Percentiles rank a stretch among this genome's conserved stretches.
phyloP scores from a whole-genome alignment of 805 yeast species.

The Teunomyces lycoperdinae region DNA sequence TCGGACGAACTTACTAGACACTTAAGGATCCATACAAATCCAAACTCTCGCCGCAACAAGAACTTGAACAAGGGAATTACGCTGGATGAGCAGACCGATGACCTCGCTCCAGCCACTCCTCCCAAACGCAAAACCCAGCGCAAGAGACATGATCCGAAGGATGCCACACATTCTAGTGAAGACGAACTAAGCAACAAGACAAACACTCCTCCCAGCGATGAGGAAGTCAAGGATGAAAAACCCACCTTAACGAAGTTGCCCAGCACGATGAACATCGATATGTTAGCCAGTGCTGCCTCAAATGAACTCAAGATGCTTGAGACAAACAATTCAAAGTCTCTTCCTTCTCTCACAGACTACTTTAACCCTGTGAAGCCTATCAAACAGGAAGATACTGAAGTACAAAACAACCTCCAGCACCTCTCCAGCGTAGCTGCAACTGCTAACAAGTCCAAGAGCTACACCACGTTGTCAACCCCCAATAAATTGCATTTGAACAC shows the following conservation, averaged over 20 bases:
- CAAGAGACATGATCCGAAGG: not conserved
- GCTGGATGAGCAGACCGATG: not conserved
- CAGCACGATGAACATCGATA: slow-evolving; percentile 43
- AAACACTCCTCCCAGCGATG: slow-evolving; percentile 4
- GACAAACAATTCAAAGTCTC: slow-evolving; percentile 42
- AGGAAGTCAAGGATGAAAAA: slow-evolving; percentile 1
- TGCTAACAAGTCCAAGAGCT: slow-evolving; percentile 12
- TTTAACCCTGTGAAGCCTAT: slow-evolving; percentile 20
- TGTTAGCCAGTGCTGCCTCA: slow-evolving; percentile 53
- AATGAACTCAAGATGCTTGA: slow-evolving; percentile 49
- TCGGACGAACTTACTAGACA: slow-evolving; percentile 87
- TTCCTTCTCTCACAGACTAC: slow-evolving; percentile 52
- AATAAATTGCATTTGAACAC: slow-evolving; percentile 24
- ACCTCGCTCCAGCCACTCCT: not conserved
- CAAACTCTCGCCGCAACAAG: slow-evolving; percentile 42
- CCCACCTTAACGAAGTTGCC: not conserved
- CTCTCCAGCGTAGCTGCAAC: slow-evolving; percentile 36
- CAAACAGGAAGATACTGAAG: not conserved
- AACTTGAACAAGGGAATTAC: slow-evolving; percentile 18
- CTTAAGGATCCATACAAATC: slow-evolving; percentile 72
- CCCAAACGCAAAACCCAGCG: slow-evolving; percentile 1
- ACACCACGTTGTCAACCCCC: slow-evolving; percentile 10
- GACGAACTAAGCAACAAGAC: slow-evolving; percentile 4
- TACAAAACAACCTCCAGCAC: slow-evolving; percentile 32
- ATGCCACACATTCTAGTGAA: not conserved